These are phyloP conservation scores for Leucocoprinus sp. DNA, from an alignment of 768 basidiomycete genomes.

Conservation along the genomic window DNA sequence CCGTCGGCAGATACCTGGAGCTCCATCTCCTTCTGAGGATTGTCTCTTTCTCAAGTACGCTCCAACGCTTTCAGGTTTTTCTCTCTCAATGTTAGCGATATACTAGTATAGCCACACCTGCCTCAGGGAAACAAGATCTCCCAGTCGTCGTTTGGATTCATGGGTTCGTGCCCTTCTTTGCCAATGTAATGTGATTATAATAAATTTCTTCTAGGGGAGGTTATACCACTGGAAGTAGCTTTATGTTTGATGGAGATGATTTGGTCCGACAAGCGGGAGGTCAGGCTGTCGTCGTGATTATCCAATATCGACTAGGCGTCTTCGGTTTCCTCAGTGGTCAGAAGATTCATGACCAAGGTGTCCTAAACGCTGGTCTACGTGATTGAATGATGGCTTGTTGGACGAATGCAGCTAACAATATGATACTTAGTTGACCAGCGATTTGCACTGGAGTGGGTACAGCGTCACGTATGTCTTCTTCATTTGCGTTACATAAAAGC, in stretches of 20 bases:
- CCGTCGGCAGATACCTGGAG: not conserved
- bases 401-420: not conserved
- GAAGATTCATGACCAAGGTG: constrained; percentile 33
- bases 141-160: not conserved
- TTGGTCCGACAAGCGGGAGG: constrained; percentile 22
- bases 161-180: not conserved
- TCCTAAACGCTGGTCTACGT: constrained; percentile 43
- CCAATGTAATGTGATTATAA: not conserved
- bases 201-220: not conserved
- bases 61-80: not conserved
- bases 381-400: constrained; percentile 12
- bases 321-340: constrained; percentile 40
- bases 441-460: constrained; percentile 35
- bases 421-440: constrained; percentile 31
- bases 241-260: constrained; percentile 24
- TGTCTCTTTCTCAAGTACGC: not conserved
- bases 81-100: not conserved
- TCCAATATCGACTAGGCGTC: constrained; percentile 36
- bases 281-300: constrained; percentile 26
- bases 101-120: not conserved
- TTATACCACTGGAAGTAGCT: not conserved
- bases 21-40: not conserved
- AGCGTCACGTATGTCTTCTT: constrained; percentile 23
- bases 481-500: not conserved
- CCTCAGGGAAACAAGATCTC: not conserved